Evolutionary conservation across 1,284 basidiomycete genomes (phyloP), one percentile per base, ranked within the genome.

Genomic region (Austroboletus rostrupii): DNA sequence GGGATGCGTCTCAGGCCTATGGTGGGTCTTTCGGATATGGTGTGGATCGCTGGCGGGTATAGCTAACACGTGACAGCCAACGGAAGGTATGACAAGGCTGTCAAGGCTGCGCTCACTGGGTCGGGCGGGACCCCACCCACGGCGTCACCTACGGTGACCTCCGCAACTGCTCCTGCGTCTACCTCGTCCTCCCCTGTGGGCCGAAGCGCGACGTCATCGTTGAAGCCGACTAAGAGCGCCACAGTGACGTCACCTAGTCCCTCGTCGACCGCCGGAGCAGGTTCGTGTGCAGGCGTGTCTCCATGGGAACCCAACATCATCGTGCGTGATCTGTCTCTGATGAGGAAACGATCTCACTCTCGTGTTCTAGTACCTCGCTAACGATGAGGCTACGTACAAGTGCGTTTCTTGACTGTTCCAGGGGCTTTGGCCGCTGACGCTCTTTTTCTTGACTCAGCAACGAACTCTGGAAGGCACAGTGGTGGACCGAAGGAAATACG

Each of bases 1-100:
- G 82, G 83, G 82, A 85, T 56, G 77, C 73, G 0, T 82, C 79
- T 3, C 78, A 82, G 60, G 80, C 81, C 3, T 77, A 77, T 50
- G 76, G 80, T 76, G 6, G 13, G 57, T 19, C 17, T 26, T 12
- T n/a, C 26, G 3, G 21, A n/a, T 41, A n/a, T 26, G n/a, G 29
- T 29, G 31, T 31, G 31, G 35, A 36, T 16, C 35, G 14, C n/a
- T 3, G 10, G 6, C 17, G 12, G 37, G 19, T n/a, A 12, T 12
- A 8, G 7, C 4, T 16, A 12, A 12, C 20, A 29, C n/a, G 47
- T 16, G 43, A 28, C 41, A 81, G 81, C 70, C 12, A 84, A 83
- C 56, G 64, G 62, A 23, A 69, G 79, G 43, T 83, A 69, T 54
- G 80, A 82, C 55, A 48, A 65, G 20, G 72, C 76, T 4, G 70